phyloP scores from a whole-genome alignment of 2,329 filamentous ascomycete species.

The Tolypocladium amazonense region DNA sequence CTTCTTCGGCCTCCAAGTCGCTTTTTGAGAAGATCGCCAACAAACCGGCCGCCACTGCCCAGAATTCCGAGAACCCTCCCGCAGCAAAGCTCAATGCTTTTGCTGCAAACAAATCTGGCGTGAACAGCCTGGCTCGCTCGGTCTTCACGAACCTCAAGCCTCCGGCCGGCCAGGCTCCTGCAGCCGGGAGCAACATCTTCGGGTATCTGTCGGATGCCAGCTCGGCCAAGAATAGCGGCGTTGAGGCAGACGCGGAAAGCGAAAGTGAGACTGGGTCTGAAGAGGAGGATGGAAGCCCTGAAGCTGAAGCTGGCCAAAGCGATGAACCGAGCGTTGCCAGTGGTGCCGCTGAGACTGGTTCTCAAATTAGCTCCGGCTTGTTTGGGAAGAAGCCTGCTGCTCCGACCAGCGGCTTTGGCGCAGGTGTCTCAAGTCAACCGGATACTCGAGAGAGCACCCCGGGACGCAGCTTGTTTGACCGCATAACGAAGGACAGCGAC shows the following conservation, averaged over 20 bases:
- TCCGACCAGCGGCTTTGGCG: constrained; percentile 8
- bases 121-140: constrained; percentile 28
- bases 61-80: constrained; percentile 14
- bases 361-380: constrained; percentile 14
- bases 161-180: constrained; percentile 8
- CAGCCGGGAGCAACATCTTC: constrained; percentile 41
- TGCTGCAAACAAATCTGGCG: constrained; percentile 22
- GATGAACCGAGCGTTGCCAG: constrained; percentile 33
- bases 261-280: constrained; percentile 36
- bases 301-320: constrained; percentile 30
- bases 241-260: constrained; percentile 35
- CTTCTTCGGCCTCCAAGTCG: constrained; percentile 40
- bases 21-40: constrained; percentile 49
- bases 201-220: constrained; percentile 47
- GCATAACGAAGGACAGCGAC: constrained; percentile 38
- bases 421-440: constrained; percentile 23
- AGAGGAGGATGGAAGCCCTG: constrained; percentile 28
- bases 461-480: constrained; percentile 43
- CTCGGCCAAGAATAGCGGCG: constrained; percentile 42
- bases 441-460: constrained; percentile 34
- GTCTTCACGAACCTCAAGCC: constrained; percentile 31
- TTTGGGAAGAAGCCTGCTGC: constrained; percentile 20
- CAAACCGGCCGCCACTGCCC: constrained; percentile 24
- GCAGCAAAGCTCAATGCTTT: constrained; percentile 22
- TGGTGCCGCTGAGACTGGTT: constrained; percentile 27